These are phyloP conservation scores for Cucurbita maxima DNA, from an alignment of 306 rosid species.

Conservation along the genomic window DNA sequence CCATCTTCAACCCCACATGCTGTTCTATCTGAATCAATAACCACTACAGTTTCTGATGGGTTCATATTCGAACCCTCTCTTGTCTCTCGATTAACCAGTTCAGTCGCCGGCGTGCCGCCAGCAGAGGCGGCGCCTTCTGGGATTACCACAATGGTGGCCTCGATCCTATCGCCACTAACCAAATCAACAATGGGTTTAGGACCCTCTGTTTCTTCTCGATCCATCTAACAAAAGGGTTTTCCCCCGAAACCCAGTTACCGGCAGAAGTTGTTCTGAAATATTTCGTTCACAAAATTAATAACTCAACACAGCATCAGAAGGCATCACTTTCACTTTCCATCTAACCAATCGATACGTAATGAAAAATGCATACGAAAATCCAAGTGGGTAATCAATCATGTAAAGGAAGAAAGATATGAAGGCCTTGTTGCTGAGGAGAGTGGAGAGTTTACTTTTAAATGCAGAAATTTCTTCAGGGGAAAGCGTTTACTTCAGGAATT, in stretches of 20 bases:
- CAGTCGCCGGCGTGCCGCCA: not conserved
- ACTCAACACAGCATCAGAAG: not conserved
- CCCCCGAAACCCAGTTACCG: not conserved
- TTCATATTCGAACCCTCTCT: constrained; percentile 21
- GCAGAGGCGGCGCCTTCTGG: not conserved
- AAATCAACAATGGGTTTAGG: not conserved
- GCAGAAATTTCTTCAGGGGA: not conserved
- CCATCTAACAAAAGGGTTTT: not conserved
- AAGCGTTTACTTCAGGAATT: not conserved
- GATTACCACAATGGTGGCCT: not conserved
- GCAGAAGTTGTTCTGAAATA: not conserved
- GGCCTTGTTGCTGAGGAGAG: not conserved
- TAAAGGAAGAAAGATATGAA: not conserved
- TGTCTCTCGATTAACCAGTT: not conserved
- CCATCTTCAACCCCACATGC: constrained; percentile 15
- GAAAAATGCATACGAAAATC: not conserved
- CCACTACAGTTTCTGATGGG: constrained; percentile 31
- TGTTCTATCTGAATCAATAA: constrained; percentile 32
- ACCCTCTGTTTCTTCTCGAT: not conserved
- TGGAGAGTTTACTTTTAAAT: not conserved
- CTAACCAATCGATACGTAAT: not conserved
- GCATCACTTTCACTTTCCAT: not conserved
- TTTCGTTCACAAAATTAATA: not conserved
- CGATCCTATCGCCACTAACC: not conserved
- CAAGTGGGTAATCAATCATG: not conserved